Conservation (phyloP, 345 rosid species). For the Psidium guajava region DNA sequence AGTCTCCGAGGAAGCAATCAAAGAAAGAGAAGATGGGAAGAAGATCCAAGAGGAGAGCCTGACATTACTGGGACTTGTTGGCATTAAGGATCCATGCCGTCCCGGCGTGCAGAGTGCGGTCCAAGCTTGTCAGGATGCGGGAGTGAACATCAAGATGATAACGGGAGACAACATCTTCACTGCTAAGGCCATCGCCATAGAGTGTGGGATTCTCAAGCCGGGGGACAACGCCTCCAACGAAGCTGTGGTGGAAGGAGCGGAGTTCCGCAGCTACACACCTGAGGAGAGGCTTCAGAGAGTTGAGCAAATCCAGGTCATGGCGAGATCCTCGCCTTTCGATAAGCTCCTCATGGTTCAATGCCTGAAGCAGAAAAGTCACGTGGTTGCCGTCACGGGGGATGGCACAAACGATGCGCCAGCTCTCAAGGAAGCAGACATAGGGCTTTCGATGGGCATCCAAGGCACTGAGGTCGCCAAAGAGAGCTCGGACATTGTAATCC, state of each 20-base stretch:
- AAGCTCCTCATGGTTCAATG: slow-evolving; percentile 76
- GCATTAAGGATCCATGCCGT: slow-evolving; percentile 66
- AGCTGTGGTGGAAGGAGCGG: slow-evolving; percentile 54
- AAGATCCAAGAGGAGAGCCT: slow-evolving; percentile 29
- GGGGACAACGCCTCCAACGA: slow-evolving; percentile 13
- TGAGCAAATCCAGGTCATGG: slow-evolving; percentile 64
- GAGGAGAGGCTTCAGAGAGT: slow-evolving; percentile 35
- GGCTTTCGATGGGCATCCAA: slow-evolving; percentile 70
- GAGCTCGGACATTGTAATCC: slow-evolving; percentile 65
- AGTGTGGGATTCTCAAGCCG: slow-evolving; percentile 52
- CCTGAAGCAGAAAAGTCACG: slow-evolving; percentile 53
- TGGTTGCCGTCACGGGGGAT: slow-evolving; percentile 68
- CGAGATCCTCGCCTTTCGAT: slow-evolving; percentile 65
- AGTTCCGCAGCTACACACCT: slow-evolving; percentile 32
- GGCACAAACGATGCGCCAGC: slow-evolving; percentile 80
- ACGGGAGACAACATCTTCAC: slow-evolving; percentile 71
- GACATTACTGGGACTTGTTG: slow-evolving; percentile 49
- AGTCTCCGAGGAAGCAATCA: slow-evolving; percentile 5
- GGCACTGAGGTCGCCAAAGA: slow-evolving; percentile 79
- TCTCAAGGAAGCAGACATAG: slow-evolving; percentile 60
- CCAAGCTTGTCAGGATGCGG: slow-evolving; percentile 52
- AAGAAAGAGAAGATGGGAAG: background rate
- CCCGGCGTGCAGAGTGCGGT: slow-evolving; percentile 57
- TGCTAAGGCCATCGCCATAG: slow-evolving; percentile 65
- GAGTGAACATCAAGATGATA: slow-evolving; percentile 66